phyloP scores from a whole-genome alignment of 73 alveolate genomes.

The Loxodes magnus region DNA sequence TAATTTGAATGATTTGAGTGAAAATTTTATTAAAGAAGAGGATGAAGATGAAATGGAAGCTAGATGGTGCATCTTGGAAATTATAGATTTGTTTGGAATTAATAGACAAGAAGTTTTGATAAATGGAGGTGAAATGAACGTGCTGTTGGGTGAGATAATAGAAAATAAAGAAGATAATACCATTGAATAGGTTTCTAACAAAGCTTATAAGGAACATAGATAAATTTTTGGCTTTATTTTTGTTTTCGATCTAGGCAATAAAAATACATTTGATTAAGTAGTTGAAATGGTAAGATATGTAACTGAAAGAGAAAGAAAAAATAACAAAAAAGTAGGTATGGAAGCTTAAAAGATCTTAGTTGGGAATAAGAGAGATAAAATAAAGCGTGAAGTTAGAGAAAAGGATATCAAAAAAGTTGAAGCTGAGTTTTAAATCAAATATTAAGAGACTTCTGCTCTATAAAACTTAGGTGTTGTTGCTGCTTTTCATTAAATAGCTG shows the following conservation, averaged over 20 bases:
- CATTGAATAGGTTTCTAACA: neutral
- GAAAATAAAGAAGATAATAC: neutral
- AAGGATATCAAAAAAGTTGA: too few species aligned
- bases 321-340: neutral
- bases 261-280: slow-evolving; percentile 3
- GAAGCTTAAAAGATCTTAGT: slow-evolving; percentile 3
- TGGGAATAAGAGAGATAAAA: slow-evolving; percentile 15
- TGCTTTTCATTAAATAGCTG: too few species aligned
- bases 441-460: too few species aligned
- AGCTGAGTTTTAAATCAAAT: too few species aligned
- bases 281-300: slow-evolving; percentile 1
- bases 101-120: neutral
- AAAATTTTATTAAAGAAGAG: too few species aligned
- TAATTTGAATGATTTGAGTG: slow-evolving; percentile 1
- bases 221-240: slow-evolving; percentile 1
- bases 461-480: too few species aligned
- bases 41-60: slow-evolving; percentile 13
- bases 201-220: neutral
- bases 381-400: too few species aligned
- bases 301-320: slow-evolving; percentile 6
- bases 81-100: slow-evolving; percentile 6
- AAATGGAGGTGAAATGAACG: neutral
- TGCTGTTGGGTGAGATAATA: neutral
- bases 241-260: neutral
- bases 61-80: slow-evolving; percentile 13